Conservation (phyloP, 495 filamentous ascomycete genomes). For the Bombardia bombarda region DNA sequence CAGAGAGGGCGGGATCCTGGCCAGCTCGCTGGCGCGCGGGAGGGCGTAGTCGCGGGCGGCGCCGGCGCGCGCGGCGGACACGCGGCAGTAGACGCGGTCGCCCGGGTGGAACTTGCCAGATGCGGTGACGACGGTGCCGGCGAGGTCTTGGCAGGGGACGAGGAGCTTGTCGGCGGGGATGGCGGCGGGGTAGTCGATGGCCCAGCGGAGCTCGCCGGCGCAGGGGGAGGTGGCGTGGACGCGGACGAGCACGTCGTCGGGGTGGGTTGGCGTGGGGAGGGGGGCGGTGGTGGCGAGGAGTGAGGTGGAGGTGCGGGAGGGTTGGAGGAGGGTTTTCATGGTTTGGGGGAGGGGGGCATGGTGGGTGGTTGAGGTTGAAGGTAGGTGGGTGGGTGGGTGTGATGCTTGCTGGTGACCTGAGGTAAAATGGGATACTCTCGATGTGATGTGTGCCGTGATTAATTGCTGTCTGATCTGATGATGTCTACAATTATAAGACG, state of each 20-base stretch:
- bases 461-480: too few species aligned
- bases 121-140: constrained; percentile 29
- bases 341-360: not conserved
- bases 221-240: constrained; percentile 49
- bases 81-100: constrained; percentile 53
- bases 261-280: constrained; percentile 18
- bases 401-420: too few species aligned
- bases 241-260: constrained; percentile 51
- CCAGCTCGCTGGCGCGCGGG: constrained; percentile 24
- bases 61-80: constrained; percentile 39
- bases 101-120: constrained; percentile 44
- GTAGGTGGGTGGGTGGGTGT: not conserved
- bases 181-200: constrained; percentile 31
- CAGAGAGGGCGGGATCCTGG: constrained; percentile 43
- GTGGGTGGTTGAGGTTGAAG: not conserved
- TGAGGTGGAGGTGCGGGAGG: constrained; percentile 11
- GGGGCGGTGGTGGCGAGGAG: constrained; percentile 19
- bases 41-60: constrained; percentile 49
- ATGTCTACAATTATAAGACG: too few species aligned
- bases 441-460: too few species aligned
- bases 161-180: constrained; percentile 31
- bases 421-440: too few species aligned
- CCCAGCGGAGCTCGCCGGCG: constrained; percentile 46
- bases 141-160: constrained; percentile 49
- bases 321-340: constrained; percentile 25